Base-by-base conservation (phyloP, 139 green algal genomes). In the Picochlorum sp. region DNA sequence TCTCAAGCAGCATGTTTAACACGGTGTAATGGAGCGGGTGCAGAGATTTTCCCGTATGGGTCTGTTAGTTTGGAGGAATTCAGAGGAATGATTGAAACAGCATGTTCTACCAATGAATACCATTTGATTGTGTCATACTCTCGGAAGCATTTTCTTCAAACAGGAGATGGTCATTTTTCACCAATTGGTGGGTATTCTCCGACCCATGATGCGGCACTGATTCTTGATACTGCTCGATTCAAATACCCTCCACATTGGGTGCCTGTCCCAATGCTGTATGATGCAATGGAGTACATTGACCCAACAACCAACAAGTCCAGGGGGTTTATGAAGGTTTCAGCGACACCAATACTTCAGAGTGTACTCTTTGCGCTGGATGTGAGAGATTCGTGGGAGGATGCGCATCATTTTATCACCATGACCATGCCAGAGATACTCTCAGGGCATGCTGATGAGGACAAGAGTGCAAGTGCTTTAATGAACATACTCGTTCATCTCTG, bases 211-310 rank as follows among this genome's bases (percentile, higher is more conserved):
- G 55, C 90, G 56, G 88, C 89, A 38, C 79, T 96, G 5, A 89
- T 97, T 38, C 77, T 97, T 63, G 91, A 97, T 70, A 86, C 77
- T 3, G 87, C 88, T 1, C 77, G 88, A 7, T 96, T 94, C 83
- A 95, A 96, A 81, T 95, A 95, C 68, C 85, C 88, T 4, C 86
- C 86, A 0, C 88, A 95, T 70, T 96, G 85, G 84, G 80, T 92
- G 41, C 73, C 76, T 1, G 65, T 88, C 9, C 20, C 54, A 38
- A 59, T 85, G 68, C 77, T 94, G 14, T 90, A 67, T 57, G 57
- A 64, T 5, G 65, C 71, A 18, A 77, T 77, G 71, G 71, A 64
- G 13, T 49, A 31, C 1, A 28, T 60, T 0, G 66, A 78, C 45
- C 60, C 52, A 7, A 49, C 47, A 11, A 84, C 78, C 10, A 68